Evolutionary conservation across 1,139 yeast genomes (phyloP), one percentile per base, ranked within the genome.

Genomic region (Candida albicans): DNA sequence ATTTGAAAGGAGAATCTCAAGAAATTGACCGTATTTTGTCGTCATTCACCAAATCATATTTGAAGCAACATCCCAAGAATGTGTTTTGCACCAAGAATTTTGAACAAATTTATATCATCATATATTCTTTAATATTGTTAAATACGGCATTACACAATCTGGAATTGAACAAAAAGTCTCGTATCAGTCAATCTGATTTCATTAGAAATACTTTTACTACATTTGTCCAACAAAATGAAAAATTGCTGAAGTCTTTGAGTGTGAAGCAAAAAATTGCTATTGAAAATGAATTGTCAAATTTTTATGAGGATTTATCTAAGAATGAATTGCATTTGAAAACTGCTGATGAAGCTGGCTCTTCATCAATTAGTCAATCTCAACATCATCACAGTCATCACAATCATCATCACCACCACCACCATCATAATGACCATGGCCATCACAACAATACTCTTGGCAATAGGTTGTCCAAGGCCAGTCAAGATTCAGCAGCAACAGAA

Each of bases 1-100:
- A 84, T 59, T 72, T 89, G 55, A 82, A 82, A 55, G 96, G 95
- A 2, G 96, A 89, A 61, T 82, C 95, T 1, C 95, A 87, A 54
- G 88, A 85, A 55, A 79, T 89, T 47, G 96, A 88, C 62, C 73
- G 88, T 38, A 76, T 88, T 18, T 66, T 89, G 46, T 84, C 85
- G 35, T 72, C 85, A 1, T 84, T 87, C 58, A 76, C 95, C 22
- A 75, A 77, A 47, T 75, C 86, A 45, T 89, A 91, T 52, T 86
- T 77, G 62, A 61, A 70, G 60, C 62, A 75, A 69, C 65, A 75
- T 67, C 70, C 82, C 51, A 57, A 59, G 12, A 76, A 73, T 51
- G 68, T 75, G 10, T 80, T 82, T 57, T 75, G 69, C 49, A 73
- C 78, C 18, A 59, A 73, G 39, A 75, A 80, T 53, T 75, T 77